These are phyloP conservation scores for Clitopilus passeckerianus DNA, from an alignment of 768 basidiomycete genomes.

Conservation along the genomic window DNA sequence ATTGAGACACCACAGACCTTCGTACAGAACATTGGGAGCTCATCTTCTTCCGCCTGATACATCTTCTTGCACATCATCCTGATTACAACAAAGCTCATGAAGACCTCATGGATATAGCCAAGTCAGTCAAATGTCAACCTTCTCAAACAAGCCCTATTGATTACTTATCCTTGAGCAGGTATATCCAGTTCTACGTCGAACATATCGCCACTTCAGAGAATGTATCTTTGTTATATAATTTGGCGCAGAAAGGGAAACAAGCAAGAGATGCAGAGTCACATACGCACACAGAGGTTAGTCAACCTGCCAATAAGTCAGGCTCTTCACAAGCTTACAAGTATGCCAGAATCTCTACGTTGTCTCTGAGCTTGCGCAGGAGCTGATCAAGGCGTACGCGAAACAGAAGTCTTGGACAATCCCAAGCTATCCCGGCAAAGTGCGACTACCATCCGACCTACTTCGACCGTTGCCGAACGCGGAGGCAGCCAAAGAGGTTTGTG, in stretches of 20 bases:
- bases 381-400: constrained; percentile 70
- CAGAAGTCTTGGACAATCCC: constrained; percentile 68
- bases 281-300: constrained; percentile 62
- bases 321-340: background rate
- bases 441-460: constrained; percentile 80
- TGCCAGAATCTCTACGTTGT: constrained; percentile 80
- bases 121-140: constrained; percentile 40
- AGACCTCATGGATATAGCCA: constrained; percentile 72
- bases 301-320: background rate
- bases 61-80: constrained; percentile 90
- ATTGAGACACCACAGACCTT: constrained; percentile 28
- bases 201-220: constrained; percentile 76
- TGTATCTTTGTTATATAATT: constrained; percentile 74
- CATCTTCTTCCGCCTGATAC: constrained; percentile 80
- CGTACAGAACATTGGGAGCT: constrained; percentile 72
- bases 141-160: background rate
- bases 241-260: constrained; percentile 81
- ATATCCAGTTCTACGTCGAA: constrained; percentile 85
- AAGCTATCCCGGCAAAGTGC: constrained; percentile 77
- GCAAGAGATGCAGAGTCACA: constrained; percentile 75
- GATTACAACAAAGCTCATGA: constrained; percentile 73
- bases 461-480: constrained; percentile 63
- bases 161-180: constrained; percentile 46
- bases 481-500: constrained; percentile 53
- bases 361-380: constrained; percentile 84